A percentile compares a stretch with the other conserved stretches of the same genome.
Conservation (phyloP, 2,329 filamentous ascomycete species). For the Aspergillus piperis region DNA sequence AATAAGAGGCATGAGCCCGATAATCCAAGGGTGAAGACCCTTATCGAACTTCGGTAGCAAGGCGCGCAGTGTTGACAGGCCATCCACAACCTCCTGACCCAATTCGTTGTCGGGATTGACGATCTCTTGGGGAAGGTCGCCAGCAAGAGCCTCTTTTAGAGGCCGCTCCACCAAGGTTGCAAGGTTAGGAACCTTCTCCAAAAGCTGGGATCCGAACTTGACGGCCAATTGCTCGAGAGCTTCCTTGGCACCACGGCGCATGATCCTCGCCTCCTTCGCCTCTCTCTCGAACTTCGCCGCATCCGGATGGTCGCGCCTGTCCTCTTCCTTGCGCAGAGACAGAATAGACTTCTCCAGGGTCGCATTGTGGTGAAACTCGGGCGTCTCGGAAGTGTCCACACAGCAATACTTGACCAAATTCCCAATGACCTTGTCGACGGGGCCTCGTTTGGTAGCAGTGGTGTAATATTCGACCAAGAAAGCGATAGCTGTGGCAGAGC, state of each 20-base stretch:
- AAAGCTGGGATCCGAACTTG: slow-evolving; percentile 74
- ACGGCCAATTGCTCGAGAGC: slow-evolving; percentile 83
- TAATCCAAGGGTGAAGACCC: slow-evolving; percentile 75
- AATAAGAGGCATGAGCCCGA: slow-evolving; percentile 79
- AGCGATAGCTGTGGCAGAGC: slow-evolving; percentile 82
- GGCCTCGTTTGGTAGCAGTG: slow-evolving; percentile 72
- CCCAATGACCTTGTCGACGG: slow-evolving; percentile 92
- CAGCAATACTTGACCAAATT: slow-evolving; percentile 98
- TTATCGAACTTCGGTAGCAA: slow-evolving; percentile 85
- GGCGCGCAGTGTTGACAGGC: slow-evolving; percentile 86
- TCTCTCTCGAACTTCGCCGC: slow-evolving; percentile 87
- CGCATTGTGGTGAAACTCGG: slow-evolving; percentile 86
- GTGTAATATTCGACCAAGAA: slow-evolving; percentile 85
- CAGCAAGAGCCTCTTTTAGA: slow-evolving; percentile 71
- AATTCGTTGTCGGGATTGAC: slow-evolving; percentile 71
- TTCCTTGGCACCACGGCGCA: slow-evolving; percentile 89
- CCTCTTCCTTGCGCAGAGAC: slow-evolving; percentile 95
- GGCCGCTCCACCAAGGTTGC: slow-evolving; percentile 79
- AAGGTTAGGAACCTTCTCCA: slow-evolving; percentile 83
- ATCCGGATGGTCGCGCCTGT: slow-evolving; percentile 88
- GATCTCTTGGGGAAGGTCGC: slow-evolving; percentile 70
- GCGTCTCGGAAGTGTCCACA: slow-evolving; percentile 95
- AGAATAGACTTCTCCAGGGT: slow-evolving; percentile 77
- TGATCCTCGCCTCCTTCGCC: slow-evolving; percentile 84
- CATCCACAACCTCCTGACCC: slow-evolving; percentile 92